Evolutionary conservation across 371 early-diverging fungal species (phyloP).

Genomic region (Nematocida minor): DNA sequence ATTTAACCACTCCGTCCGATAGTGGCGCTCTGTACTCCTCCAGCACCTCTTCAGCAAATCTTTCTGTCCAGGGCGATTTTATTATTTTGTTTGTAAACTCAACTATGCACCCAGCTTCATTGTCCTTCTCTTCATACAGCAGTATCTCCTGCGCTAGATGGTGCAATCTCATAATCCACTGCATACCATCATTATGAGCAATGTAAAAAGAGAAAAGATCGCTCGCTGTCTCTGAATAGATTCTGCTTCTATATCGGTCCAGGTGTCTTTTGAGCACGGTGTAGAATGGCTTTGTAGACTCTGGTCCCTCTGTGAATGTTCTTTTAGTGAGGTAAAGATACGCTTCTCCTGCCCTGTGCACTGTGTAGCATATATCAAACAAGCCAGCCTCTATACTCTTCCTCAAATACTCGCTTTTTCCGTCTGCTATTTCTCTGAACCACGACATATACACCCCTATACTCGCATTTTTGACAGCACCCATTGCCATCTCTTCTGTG

Average conservation of each 20-base stretch:
- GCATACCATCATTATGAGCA: not conserved
- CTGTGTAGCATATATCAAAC: constrained; percentile 12
- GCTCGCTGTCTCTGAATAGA: not conserved
- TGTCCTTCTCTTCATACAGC: not conserved
- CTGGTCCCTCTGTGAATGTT: not conserved
- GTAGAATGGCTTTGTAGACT: not conserved
- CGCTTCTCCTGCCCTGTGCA: constrained; percentile 15
- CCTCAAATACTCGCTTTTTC: not conserved
- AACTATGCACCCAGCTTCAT: not conserved
- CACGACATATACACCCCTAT: constrained; percentile 39
- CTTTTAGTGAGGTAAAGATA: not conserved
- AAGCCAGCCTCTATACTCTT: not conserved
- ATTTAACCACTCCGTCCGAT: not conserved
- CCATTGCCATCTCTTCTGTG: not conserved
- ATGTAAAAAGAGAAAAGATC: constrained; percentile 7
- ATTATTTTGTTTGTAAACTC: not conserved
- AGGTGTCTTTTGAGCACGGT: not conserved
- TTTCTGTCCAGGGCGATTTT: constrained; percentile 27
- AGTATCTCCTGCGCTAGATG: constrained; percentile 20
- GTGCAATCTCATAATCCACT: constrained; percentile 1
- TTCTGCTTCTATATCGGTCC: not conserved
- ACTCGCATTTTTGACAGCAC: constrained; percentile 15
- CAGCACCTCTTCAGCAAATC: not conserved
- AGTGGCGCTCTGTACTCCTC: constrained; percentile 13
- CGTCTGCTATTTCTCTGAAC: constrained; percentile 41